These are phyloP conservation scores for Closterium sp. DNA, from an alignment of 139 green algal genomes.

Conservation along the genomic window DNA sequence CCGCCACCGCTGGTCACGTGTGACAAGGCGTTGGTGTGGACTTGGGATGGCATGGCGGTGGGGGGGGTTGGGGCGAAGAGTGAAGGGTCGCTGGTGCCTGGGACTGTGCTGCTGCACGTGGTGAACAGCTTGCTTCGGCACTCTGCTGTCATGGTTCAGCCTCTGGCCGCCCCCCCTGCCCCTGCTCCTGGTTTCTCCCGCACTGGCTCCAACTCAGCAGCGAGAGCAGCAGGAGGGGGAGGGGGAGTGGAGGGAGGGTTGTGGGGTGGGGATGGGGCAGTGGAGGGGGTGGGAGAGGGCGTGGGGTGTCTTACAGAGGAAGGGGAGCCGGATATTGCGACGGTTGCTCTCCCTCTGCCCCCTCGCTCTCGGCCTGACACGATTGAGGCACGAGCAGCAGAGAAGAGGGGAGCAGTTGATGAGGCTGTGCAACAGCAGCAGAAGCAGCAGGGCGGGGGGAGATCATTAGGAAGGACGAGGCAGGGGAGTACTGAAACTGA, in stretches of 20 bases:
- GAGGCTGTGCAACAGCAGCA: background rate
- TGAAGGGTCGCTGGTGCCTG: constrained; percentile 34
- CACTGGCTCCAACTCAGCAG: background rate
- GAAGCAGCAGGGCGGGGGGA: background rate
- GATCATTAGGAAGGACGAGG: background rate
- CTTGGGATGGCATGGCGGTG: constrained; percentile 39
- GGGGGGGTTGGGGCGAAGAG: constrained; percentile 34
- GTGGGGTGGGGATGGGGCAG: background rate
- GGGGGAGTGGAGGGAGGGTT: background rate
- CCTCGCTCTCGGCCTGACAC: background rate
- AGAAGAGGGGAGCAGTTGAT: no score
- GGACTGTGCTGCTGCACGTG: constrained; percentile 32
- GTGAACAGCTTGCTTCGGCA: constrained; percentile 34
- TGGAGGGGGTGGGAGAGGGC: background rate
- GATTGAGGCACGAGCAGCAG: background rate
- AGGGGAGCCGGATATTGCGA: background rate
- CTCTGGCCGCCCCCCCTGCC: background rate
- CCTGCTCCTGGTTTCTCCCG: background rate
- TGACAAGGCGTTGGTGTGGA: constrained; percentile 30
- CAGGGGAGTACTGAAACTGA: no score
- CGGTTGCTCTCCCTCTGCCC: constrained; percentile 3
- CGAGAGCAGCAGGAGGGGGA: background rate
- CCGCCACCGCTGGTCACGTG: constrained; percentile 30
- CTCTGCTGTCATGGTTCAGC: constrained; percentile 46
- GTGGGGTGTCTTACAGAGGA: background rate